Conservation (phyloP, 805 yeast genomes). For the Blastobotrys peoriensis region DNA sequence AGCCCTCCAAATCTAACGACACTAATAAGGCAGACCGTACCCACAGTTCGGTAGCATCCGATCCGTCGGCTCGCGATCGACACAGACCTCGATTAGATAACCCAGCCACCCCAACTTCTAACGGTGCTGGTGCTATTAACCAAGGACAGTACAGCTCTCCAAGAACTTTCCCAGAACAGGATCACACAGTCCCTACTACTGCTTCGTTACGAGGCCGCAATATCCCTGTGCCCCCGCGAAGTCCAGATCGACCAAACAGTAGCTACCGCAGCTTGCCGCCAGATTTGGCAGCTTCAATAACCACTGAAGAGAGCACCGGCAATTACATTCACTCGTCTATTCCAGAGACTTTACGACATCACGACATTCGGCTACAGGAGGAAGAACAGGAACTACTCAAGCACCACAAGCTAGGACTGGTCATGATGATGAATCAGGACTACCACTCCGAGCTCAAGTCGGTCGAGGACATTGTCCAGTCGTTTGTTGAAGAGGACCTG, state of each 20-base stretch:
- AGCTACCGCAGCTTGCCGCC: background rate
- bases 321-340: background rate
- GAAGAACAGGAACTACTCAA: background rate
- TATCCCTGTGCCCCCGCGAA: background rate
- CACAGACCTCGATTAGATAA: too few relatives aligned
- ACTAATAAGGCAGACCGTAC: too few relatives aligned
- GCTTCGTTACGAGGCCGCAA: too few relatives aligned
- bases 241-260: background rate
- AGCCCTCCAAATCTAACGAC: too few relatives aligned
- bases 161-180: too few relatives aligned
- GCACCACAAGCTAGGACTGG: background rate
- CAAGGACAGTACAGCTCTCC: too few relatives aligned
- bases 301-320: background rate
- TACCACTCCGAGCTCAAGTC: background rate
- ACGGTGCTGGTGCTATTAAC: too few relatives aligned
- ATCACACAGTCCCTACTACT: too few relatives aligned
- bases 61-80: too few relatives aligned
- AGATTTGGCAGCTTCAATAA: background rate
- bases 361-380: background rate
- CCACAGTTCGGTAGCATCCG: too few relatives aligned
- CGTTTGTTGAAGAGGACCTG: slow-evolving; percentile 28
- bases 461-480: slow-evolving; percentile 28
- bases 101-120: too few relatives aligned
- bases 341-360: background rate
- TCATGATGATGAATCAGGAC: background rate